phyloP scores from a whole-genome alignment of 192 early-diverging fungal genomes.

The Mortierella claussenii region DNA sequence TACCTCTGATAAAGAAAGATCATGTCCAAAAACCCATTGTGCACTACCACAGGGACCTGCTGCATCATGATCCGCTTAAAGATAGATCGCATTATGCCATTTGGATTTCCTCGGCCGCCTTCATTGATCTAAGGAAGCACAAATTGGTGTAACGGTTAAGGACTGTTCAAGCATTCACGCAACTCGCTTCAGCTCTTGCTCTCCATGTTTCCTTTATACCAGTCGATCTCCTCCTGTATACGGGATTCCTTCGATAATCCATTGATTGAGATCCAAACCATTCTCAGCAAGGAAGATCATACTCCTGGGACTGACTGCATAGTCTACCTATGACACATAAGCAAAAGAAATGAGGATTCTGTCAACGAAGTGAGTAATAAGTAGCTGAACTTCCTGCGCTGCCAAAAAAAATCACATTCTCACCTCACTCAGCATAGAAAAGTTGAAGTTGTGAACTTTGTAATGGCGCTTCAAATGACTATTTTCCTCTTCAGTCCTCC shows the following conservation, averaged over 20 bases:
- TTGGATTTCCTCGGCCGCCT: conserved; percentile 49
- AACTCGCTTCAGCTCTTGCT: too few relatives aligned
- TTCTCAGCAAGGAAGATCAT: conserved; percentile 84
- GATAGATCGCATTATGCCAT: conserved; percentile 64
- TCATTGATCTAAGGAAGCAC: conserved; percentile 53
- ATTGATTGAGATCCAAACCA: conserved; percentile 87
- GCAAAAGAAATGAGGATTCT: neutral
- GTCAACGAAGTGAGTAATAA: too few relatives aligned
- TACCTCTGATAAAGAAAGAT: conserved; percentile 88
- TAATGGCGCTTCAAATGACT: conserved; percentile 19
- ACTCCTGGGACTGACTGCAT: conserved; percentile 75
- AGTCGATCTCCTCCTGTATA: conserved; percentile 70
- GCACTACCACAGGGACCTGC: conserved; percentile 80
- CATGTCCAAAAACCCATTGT: conserved; percentile 95
- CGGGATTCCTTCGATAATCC: conserved; percentile 81
- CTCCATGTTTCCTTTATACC: conserved; percentile 25
- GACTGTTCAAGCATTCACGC: too few relatives aligned
- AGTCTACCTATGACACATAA: conserved; percentile 58
- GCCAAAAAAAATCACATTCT: neutral
- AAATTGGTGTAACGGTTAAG: too few relatives aligned
- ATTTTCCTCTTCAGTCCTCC: too few relatives aligned
- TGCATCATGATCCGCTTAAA: conserved; percentile 61
- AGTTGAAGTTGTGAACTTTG: conserved; percentile 72
- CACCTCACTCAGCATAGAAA: conserved; percentile 57
- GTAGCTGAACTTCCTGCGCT: neutral